Evolutionary conservation across 306 rosid genomes (phyloP).

Genomic region (Notholithocarpus densiflorus): DNA sequence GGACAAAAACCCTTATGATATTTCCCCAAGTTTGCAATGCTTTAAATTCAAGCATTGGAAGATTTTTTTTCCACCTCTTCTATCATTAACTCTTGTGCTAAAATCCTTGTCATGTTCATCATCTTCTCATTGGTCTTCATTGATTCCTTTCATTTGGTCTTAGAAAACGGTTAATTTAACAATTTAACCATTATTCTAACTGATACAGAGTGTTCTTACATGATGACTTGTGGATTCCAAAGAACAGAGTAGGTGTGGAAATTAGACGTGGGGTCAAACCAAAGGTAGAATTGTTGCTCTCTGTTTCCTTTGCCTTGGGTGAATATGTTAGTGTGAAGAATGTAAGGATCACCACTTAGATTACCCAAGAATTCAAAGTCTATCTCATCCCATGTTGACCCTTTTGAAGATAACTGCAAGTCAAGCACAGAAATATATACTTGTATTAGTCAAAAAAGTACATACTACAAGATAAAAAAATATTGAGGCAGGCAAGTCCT

Average conservation of each 20-base stretch:
- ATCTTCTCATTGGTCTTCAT: too few relatives aligned
- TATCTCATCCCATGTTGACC: constrained; percentile 69
- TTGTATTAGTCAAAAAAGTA: background rate
- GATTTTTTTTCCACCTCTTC: too few relatives aligned
- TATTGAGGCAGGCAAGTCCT: too few relatives aligned
- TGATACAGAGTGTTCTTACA: constrained; percentile 26
- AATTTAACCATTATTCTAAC: too few relatives aligned
- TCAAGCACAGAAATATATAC: background rate
- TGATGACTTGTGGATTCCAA: constrained; percentile 58
- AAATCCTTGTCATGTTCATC: too few relatives aligned
- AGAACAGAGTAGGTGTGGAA: constrained; percentile 66
- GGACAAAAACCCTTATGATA: too few relatives aligned
- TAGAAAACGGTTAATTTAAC: too few relatives aligned
- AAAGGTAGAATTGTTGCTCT: constrained; percentile 70
- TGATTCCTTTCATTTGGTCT: too few relatives aligned
- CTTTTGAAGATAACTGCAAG: constrained; percentile 56
- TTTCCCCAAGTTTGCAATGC: too few relatives aligned
- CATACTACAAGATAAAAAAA: too few relatives aligned
- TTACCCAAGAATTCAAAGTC: constrained; percentile 77
- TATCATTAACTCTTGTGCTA: too few relatives aligned
- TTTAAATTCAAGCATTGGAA: too few relatives aligned
- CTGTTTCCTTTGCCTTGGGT: constrained; percentile 73
- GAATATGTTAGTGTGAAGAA: constrained; percentile 62
- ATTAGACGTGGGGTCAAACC: constrained; percentile 80
- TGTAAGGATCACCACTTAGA: constrained; percentile 68